Evolutionary conservation across 2,329 filamentous ascomycete species (phyloP), one percentile per base, ranked within the genome.

Genomic region (Trichoderma sp.): DNA sequence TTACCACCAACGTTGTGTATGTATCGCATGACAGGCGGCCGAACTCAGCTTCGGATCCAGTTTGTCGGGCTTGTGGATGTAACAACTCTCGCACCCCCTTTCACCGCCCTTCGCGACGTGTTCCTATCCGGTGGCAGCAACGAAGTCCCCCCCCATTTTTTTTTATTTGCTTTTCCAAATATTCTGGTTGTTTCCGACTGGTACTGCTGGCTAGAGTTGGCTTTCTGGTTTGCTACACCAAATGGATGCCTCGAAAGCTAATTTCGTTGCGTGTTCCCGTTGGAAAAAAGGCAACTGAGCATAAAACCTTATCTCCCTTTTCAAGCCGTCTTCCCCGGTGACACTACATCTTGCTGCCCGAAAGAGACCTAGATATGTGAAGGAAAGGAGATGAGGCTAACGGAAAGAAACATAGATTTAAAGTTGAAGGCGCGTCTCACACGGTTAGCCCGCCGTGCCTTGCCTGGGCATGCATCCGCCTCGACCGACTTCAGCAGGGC

Each of bases 401-500:
- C 43, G 29, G 33, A 21, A 58, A 47, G 11, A 1, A n/a, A 7
- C 21, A 68, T 71, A 88, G 86, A 69, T 83, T 89, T 78, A 86
- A 84, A 70, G 78, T 89, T 67, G 84, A 87, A 71, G 84, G 88
- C 73, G 82, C 83, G 57, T 79, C 80, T 43, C 76, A 79, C 49
- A 75, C 78, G 63, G 78, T 81, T 57, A 76, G 76, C 71, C 78
- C 76, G 47, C 75, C 79, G 14, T 77, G 83, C 43, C 79, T 85
- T 31, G 84, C 83, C 11, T 89, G 87, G 86, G 85, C 86, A 31
- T 88, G 87, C 74, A 84, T 88, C 74, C 85, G 87, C 4, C 83
- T 89, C 14, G 87, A 88, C 77, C 85, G 87, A 49, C 81, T 89
- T 2, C 83, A 81, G 58, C 78, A 78, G 58, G 87, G 87, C 21